Evolutionary conservation across 257 asterid species (phyloP), one percentile per base, ranked within the genome.

Genomic region (Cinchona pubescens): DNA sequence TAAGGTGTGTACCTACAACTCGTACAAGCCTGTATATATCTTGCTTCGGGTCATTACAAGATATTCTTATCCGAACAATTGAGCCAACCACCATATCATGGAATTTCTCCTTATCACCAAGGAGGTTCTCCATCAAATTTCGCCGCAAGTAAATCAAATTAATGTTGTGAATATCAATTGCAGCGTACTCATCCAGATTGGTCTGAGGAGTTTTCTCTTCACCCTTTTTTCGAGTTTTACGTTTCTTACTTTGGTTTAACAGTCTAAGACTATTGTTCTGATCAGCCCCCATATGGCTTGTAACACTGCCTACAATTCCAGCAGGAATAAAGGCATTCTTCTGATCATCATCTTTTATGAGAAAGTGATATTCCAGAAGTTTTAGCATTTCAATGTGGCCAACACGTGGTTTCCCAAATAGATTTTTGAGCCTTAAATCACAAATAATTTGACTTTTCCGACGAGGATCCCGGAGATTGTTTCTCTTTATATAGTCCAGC

Each of bases 1-100:
- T 48, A 76, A 78, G 75, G 71, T 46, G 32, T 74, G 71, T 90
- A 92, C 98, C 99, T 82, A 88, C 90, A 79, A 95, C 98, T 87
- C 90, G 94, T 75, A 92, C 99, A 76, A 95, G 96, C 89, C 99
- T 85, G 87, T 83, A 84, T 80, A 92, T 80, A 69, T 95, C 94
- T 76, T 86, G 91, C 85, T 87, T 87, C 87, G 83, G 96, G 80
- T 91, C 98, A 75, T 78, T 82, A 78, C 86, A 79, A 61, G 96
- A 81, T 83, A 92, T 82, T 81, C 83, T 86, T 76, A 95, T 95
- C 79, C 98, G 89, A 73, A 92, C 97, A 81, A 92, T 79, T 32
- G 96, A 87, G 46, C 97, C 97, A 76, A 86, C 63, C 62, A 90
- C 96, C 83, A 84, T 89, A 74, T 71, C 84, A 79, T 78, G 86